A percentile compares a stretch with the other conserved stretches of the same genome.
Conservation (phyloP, 2,329 filamentous ascomycete species). For the Macrophomina pseudophaseolina region DNA sequence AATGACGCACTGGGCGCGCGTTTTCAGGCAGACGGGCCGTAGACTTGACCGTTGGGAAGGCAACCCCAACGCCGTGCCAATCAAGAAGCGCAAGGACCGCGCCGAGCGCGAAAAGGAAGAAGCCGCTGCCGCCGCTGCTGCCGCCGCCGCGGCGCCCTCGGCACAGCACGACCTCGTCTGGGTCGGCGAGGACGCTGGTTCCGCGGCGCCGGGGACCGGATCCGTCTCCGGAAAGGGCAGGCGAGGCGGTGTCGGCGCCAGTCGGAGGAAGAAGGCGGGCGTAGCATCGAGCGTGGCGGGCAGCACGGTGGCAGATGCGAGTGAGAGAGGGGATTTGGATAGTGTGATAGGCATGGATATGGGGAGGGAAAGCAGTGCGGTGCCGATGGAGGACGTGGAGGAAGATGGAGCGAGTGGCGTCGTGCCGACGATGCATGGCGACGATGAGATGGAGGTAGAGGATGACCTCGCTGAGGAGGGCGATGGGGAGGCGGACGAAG, state of each 20-base stretch:
- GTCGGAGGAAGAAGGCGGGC: conserved; percentile 3
- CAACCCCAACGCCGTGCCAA: conserved; percentile 23
- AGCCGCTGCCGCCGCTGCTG: conserved; percentile 1
- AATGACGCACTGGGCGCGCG: conserved; percentile 67
- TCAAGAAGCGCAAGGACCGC: conserved; percentile 19
- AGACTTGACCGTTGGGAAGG: conserved; percentile 72
- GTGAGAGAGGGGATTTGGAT: conserved; percentile 11
- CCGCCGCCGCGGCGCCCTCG: neutral
- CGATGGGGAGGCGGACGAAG: conserved; percentile 39
- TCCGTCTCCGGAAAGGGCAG: neutral
- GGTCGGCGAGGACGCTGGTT: conserved; percentile 23
- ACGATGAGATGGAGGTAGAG: conserved; percentile 24
- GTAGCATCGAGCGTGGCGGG: conserved; percentile 11
- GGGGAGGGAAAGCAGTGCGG: conserved; percentile 21
- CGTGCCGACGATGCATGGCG: neutral
- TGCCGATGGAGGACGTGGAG: conserved; percentile 19
- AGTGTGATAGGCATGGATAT: conserved; percentile 9
- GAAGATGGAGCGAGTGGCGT: neutral
- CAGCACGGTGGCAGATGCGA: neutral
- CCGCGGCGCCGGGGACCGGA: neutral
- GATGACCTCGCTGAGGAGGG: conserved; percentile 27
- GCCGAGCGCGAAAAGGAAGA: conserved; percentile 23
- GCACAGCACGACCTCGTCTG: conserved; percentile 23
- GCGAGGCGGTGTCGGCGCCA: neutral
- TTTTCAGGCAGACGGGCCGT: conserved; percentile 67